Percentiles rank a stretch among this genome's conserved stretches.
Conservation (phyloP, 2,329 filamentous ascomycete species). For the Fusarium equiseti region DNA sequence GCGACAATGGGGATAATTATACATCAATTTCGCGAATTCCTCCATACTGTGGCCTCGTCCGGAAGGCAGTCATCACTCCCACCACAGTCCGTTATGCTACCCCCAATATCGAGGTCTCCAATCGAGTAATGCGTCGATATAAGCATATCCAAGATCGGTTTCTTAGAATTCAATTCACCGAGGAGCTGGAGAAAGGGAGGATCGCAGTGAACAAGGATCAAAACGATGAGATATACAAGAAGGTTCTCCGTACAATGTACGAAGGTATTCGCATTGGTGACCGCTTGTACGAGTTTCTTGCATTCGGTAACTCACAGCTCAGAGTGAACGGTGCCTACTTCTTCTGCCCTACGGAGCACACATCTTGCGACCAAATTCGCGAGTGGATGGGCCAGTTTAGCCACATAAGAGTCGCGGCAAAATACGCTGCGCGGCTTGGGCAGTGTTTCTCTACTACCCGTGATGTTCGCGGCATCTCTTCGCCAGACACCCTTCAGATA, state of each 20-base stretch:
- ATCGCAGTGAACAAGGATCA: slow-evolving; percentile 65
- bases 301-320: slow-evolving; percentile 95
- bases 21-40: slow-evolving; percentile 68
- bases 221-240: slow-evolving; percentile 78
- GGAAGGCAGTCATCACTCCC: slow-evolving; percentile 84
- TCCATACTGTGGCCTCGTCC: slow-evolving; percentile 78
- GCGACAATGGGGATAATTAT: slow-evolving; percentile 62
- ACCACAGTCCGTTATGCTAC: slow-evolving; percentile 83
- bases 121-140: slow-evolving; percentile 84
- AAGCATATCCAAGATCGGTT: slow-evolving; percentile 79
- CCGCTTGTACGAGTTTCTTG: slow-evolving; percentile 87
- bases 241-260: slow-evolving; percentile 76
- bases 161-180: slow-evolving; percentile 87
- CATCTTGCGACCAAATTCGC: slow-evolving; percentile 82
- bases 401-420: slow-evolving; percentile 86
- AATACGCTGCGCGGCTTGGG: slow-evolving; percentile 87
- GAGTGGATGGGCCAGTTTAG: slow-evolving; percentile 87
- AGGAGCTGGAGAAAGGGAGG: slow-evolving; percentile 75
- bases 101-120: slow-evolving; percentile 86
- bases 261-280: slow-evolving; percentile 87
- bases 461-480: slow-evolving; percentile 73
- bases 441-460: slow-evolving; percentile 97
- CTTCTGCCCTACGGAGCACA: slow-evolving; percentile 77
- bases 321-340: slow-evolving; percentile 94
- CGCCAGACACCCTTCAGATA: slow-evolving; percentile 70